Percentiles rank a stretch among this genome's conserved stretches.
Conservation (phyloP, 805 yeast genomes). For the Candida schatavii region DNA sequence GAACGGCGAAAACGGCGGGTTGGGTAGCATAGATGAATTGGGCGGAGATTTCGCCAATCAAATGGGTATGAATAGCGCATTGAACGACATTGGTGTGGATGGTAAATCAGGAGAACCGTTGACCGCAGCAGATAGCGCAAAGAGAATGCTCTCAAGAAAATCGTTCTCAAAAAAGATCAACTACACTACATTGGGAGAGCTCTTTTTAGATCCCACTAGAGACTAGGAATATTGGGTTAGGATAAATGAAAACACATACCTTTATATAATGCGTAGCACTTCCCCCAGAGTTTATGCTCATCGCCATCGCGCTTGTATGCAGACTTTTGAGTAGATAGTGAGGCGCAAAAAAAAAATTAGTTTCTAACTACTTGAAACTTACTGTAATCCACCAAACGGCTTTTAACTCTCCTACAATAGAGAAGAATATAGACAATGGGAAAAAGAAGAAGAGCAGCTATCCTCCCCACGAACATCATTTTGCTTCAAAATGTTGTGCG, state of each 20-base stretch:
- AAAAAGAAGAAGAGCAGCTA: slow-evolving; percentile 85
- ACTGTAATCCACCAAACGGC: no score
- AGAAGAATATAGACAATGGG: no score
- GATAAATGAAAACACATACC: not conserved
- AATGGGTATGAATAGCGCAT: slow-evolving; percentile 28
- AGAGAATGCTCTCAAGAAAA: slow-evolving; percentile 69
- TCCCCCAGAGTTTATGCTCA: not conserved
- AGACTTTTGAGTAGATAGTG: not conserved
- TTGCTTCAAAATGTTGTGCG: slow-evolving; percentile 87
- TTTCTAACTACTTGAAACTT: no score
- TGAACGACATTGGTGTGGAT: slow-evolving; percentile 40
- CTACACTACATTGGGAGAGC: slow-evolving; percentile 71
- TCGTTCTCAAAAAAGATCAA: slow-evolving; percentile 86
- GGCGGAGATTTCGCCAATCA: slow-evolving; percentile 26
- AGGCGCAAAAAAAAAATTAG: no score
- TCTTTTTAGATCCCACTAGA: slow-evolving; percentile 21
- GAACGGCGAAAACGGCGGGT: slow-evolving; percentile 1
- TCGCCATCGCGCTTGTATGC: not conserved
- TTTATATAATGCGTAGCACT: not conserved
- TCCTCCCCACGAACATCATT: slow-evolving; percentile 88
- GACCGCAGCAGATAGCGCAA: slow-evolving; percentile 78
- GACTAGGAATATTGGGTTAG: not conserved
- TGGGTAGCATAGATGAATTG: slow-evolving; percentile 4
- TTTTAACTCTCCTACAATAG: no score
- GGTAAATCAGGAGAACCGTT: slow-evolving; percentile 40